Conservation (phyloP, 2,329 filamentous ascomycete species). For the Colletotrichum liaoningense region DNA sequence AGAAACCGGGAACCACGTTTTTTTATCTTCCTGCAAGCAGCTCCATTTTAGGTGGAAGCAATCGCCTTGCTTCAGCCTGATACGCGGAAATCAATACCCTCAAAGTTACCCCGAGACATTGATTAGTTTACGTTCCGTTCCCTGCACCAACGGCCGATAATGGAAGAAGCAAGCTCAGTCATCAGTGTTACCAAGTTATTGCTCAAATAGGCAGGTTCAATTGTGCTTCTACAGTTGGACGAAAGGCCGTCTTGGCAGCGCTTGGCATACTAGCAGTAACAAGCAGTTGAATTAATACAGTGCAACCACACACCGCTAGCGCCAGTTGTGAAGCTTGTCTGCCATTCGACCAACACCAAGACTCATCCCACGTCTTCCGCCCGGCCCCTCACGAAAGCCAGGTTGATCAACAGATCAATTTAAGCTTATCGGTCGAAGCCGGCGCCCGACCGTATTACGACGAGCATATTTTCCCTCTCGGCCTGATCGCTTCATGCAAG, state of each 20-base stretch:
- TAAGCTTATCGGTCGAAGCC: not conserved
- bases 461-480: not conserved
- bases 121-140: not conserved
- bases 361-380: constrained; percentile 11
- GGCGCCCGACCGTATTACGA: not conserved
- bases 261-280: constrained; percentile 16
- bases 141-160: not conserved
- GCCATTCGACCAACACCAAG: constrained; percentile 13
- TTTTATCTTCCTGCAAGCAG: not conserved
- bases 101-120: not conserved
- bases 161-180: not conserved
- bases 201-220: constrained; percentile 23
- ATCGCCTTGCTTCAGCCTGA: not conserved
- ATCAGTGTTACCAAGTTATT: not conserved
- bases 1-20: not conserved
- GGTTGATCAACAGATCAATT: not conserved
- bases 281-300: not conserved
- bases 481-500: not conserved
- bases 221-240: constrained; percentile 19
- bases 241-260: constrained; percentile 16
- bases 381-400: not conserved
- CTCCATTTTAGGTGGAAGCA: not conserved
- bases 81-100: not conserved
- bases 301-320: constrained; percentile 15
- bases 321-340: constrained; percentile 10